Base-by-base conservation (phyloP, 176 grass and related monocot species). In the Phyllostachys edulis region DNA sequence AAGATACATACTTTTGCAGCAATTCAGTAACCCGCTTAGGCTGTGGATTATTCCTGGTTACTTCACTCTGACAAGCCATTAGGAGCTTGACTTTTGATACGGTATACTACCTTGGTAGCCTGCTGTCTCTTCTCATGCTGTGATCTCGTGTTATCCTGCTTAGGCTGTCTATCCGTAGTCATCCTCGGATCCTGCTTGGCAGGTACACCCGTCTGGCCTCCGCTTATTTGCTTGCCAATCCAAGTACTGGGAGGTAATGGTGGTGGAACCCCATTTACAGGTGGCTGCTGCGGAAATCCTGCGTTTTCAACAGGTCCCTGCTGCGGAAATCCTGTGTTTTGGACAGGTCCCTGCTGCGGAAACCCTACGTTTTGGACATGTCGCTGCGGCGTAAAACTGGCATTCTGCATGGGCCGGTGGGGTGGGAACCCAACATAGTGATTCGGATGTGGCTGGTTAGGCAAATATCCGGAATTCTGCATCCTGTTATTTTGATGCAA, bases 241-340 rank as follows among this genome's bases (percentile, higher is more conserved):
- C 93, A 99, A 61, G 90, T 94, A 73, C 87, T 87, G 16, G 96
- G 93, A 69, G 91, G 93, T 55, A 88, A 82, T 27, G 94, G 94
- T 59, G 96, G 91, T 39, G 80, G 84, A 73, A 72, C 38, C 69
- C 94, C 94, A 71, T 88, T 82, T 72, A 77, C 49, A 55, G 82
- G 69, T 69, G 24, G 83, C 80, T 77, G 92, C 41, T 85, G 69
- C 38, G 56, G 26, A 40, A 67, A 62, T 39, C 45, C 68, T 42
- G 74, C 57, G 59, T 76, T 69, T 46, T 75, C 40, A 5, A 66
- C 71, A 71, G 89, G 89, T 27, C 32, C 17, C 36, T 56, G 73
- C 36, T 52, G 67, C 71, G 66, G 20, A 40, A 67, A 62, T 39
- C 64, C 80, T 52, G 50, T 67, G 47, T 76, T 69, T 46, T 75